Conservation (phyloP, 805 yeast genomes). For the Teunomyces lycoperdinae region DNA sequence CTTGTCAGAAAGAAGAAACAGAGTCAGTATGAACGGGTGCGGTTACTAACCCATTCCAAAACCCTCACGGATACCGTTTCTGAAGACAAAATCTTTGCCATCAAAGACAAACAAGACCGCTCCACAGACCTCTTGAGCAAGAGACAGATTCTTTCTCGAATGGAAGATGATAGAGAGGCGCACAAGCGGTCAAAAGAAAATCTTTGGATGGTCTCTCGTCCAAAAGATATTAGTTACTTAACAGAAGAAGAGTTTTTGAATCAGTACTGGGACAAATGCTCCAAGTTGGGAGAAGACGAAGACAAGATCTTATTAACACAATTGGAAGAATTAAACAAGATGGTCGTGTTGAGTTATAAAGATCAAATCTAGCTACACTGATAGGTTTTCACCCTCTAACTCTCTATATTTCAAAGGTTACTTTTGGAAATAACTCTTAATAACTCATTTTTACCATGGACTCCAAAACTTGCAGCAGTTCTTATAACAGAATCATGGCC, state of each 20-base stretch:
- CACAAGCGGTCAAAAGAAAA: conserved; percentile 82
- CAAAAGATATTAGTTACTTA: conserved; percentile 30
- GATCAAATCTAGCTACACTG: conserved; percentile 30
- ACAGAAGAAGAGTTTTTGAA: conserved; percentile 37
- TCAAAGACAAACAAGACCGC: conserved; percentile 18
- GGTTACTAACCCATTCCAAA: conserved; percentile 34
- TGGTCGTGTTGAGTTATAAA: conserved; percentile 53
- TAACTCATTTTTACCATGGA: conserved; percentile 69
- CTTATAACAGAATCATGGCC: conserved; percentile 43
- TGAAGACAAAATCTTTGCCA: conserved; percentile 27
- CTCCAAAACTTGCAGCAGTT: conserved; percentile 61
- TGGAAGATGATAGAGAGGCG: conserved; percentile 92
- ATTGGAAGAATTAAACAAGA: conserved; percentile 52
- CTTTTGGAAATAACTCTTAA: conserved; percentile 45
- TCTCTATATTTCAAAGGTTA: neutral
- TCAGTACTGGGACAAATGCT: conserved; percentile 50
- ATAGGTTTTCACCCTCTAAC: too few species aligned
- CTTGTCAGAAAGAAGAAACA: conserved; percentile 45
- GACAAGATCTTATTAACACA: conserved; percentile 38
- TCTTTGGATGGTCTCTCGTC: conserved; percentile 66
- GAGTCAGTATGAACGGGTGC: conserved; percentile 48
- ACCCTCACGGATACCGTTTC: conserved; percentile 20
- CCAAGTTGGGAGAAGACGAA: conserved; percentile 47
- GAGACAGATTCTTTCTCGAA: conserved; percentile 65
- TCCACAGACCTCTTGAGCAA: conserved; percentile 26